These are phyloP conservation scores for Lactifluus piperatus DNA, from an alignment of 768 basidiomycete genomes.

Conservation along the genomic window DNA sequence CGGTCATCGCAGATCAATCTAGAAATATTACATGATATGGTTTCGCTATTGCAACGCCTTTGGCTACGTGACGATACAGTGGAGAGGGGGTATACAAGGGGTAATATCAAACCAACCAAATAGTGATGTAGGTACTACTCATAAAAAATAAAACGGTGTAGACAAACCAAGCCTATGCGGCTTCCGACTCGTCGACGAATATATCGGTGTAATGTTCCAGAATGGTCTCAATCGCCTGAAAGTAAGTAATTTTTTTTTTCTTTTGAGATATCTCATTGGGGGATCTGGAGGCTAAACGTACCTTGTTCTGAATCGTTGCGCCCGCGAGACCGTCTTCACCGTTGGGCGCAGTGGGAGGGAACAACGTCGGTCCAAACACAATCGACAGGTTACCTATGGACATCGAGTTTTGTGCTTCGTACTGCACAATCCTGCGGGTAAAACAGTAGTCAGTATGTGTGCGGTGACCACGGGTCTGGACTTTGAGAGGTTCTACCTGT, in stretches of 20 bases:
- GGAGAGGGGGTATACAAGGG: constrained; percentile 14
- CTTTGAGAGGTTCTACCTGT: constrained; percentile 48
- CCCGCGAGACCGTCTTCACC: constrained; percentile 50
- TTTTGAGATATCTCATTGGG: not conserved
- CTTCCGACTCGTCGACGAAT: constrained; percentile 82
- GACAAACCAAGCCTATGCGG: constrained; percentile 21
- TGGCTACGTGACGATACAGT: constrained; percentile 4
- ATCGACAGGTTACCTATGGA: constrained; percentile 88
- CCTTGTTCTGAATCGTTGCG: constrained; percentile 65
- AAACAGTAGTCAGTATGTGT: not conserved
- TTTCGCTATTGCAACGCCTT: constrained; percentile 4
- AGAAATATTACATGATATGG: constrained; percentile 12
- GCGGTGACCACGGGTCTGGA: not conserved
- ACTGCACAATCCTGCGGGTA: constrained; percentile 56
- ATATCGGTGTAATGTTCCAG: constrained; percentile 92
- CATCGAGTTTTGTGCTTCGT: constrained; percentile 82
- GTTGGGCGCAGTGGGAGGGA: constrained; percentile 53
- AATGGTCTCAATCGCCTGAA: constrained; percentile 90
- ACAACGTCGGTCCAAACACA: constrained; percentile 96
- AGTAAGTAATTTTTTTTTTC: too few species aligned
- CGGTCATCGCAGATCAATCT: constrained; percentile 5
- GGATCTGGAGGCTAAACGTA: constrained; percentile 21
- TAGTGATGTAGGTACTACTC: constrained; percentile 18
- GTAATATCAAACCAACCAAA: constrained; percentile 12
- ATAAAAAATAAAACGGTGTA: constrained; percentile 18